Evolutionary conservation across 208 protist genomes (phyloP), one percentile per base, ranked within the genome.

Genomic region (Acanthamoeba healyi): DNA sequence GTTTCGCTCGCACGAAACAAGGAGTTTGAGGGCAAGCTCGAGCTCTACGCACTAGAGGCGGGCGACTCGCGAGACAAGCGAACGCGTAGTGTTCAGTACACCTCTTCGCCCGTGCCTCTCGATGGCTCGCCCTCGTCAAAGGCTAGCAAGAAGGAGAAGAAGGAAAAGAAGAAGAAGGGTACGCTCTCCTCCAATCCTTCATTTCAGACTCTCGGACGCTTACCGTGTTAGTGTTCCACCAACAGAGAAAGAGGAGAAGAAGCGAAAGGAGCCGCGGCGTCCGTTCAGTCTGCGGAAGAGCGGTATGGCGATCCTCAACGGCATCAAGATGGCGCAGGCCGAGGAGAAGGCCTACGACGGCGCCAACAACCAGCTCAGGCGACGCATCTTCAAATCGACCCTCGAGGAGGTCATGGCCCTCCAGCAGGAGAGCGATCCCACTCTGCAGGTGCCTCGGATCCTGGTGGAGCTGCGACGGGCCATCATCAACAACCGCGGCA

Each of bases 21-120:
- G 74, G 74, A 84, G n/a, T 84, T 84, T 44, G 74, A 84, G 74
- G 74, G 74, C 42, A 84, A 84, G 74, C 74, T 84, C 44, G 74
- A 84, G 44, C 74, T 84, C 44, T 84, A 84, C 44, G 74, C 74
- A 24, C 44, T 84, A 22, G 74, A 84, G 38, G 24, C 32, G 22
- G 74, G 74, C 44, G 74, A 84, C 32, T 84, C 74, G n/a, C 38
- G 44, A 0, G 74, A 84, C 44, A 51, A 56, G 42, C 38, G 74
- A 29, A 84, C 74, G 44, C 74, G 74, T 4, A 84, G 74, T 34
- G 74, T 84, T 12, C 34, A 26, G 9, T 84, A 84, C 74, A 44
- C 74, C 74, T 58, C 40, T 14, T 84, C 74, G 74, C 74, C 74
- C 44, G 74, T 84, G n/a, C 24, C 44, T 3, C 67, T 19, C 15